These are phyloP conservation scores for Pleurotus eryngii DNA, from an alignment of 768 basidiomycete genomes.

Conservation along the genomic window DNA sequence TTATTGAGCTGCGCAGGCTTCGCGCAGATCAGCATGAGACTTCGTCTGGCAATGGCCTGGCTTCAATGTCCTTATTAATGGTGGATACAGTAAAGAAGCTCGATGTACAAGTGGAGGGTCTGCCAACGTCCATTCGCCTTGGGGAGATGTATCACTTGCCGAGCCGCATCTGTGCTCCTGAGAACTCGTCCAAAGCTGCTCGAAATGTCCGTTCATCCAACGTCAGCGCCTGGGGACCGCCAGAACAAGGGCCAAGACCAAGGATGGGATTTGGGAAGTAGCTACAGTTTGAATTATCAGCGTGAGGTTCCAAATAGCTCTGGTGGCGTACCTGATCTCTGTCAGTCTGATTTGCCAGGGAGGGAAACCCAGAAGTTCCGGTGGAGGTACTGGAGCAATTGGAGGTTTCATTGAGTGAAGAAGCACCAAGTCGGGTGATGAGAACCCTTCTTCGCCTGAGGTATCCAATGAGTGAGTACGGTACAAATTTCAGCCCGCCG, in stretches of 20 bases:
- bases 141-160: constrained; percentile 50
- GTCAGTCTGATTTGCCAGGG: constrained; percentile 85
- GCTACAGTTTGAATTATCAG: too few relatives aligned
- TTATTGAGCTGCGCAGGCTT: too few relatives aligned
- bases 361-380: constrained; percentile 74
- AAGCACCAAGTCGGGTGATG: constrained; percentile 75
- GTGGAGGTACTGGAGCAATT: constrained; percentile 35
- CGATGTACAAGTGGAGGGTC: background rate
- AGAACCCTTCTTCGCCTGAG: constrained; percentile 49
- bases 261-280: too few relatives aligned
- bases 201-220: constrained; percentile 60
- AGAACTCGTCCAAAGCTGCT: constrained; percentile 70
- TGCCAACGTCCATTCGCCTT: background rate
- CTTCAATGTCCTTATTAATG: too few relatives aligned
- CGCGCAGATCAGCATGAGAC: too few relatives aligned
- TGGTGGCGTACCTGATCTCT: constrained; percentile 64
- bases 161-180: constrained; percentile 72
- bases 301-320: too few relatives aligned
- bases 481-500: too few relatives aligned
- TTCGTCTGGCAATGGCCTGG: too few relatives aligned
- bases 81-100: background rate
- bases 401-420: constrained; percentile 54
- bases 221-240: constrained; percentile 6
- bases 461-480: too few relatives aligned
- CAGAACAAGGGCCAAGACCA: background rate